Percentiles rank a stretch among this genome's conserved stretches.
These are phyloP conservation scores for Daldinia caldariorum DNA, from an alignment of 495 filamentous ascomycete species.

Conservation along the genomic window DNA sequence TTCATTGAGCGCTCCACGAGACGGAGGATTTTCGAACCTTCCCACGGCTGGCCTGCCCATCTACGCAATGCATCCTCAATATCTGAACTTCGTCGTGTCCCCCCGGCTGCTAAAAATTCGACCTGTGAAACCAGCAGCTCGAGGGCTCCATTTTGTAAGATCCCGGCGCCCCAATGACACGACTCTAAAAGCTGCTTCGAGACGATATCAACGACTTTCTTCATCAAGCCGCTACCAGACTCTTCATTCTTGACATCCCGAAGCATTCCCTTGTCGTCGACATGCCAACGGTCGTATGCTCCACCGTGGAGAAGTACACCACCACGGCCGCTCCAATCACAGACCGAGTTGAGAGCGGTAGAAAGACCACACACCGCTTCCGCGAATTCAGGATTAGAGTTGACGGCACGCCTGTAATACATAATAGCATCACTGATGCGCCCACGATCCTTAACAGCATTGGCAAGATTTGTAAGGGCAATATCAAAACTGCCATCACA, in stretches of 20 bases:
- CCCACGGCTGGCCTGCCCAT: conserved; percentile 84
- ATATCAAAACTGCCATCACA: conserved; percentile 97
- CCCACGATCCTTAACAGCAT: conserved; percentile 97
- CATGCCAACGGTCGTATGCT: conserved; percentile 90
- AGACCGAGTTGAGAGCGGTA: conserved; percentile 96
- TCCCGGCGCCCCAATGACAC: conserved; percentile 83
- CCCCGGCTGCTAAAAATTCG: conserved; percentile 39
- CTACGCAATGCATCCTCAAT: conserved; percentile 60
- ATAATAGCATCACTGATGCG: conserved; percentile 88
- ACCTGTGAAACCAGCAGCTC: conserved; percentile 61
- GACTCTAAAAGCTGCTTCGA: conserved; percentile 90
- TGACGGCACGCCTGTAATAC: conserved; percentile 91
- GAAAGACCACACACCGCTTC: conserved; percentile 97
- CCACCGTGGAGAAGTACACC: conserved; percentile 78
- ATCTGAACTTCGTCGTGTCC: conserved; percentile 43
- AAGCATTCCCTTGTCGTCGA: conserved; percentile 86
- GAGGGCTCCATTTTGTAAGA: conserved; percentile 65
- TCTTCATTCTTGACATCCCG: conserved; percentile 72
- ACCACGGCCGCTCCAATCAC: conserved; percentile 91
- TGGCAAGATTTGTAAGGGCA: conserved; percentile 94
- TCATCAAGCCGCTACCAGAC: conserved; percentile 83
- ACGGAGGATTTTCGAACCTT: conserved; percentile 86
- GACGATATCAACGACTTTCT: conserved; percentile 94
- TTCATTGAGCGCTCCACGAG: conserved; percentile 86
- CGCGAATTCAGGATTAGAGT: conserved; percentile 92